Conservation (phyloP, 192 early-diverging fungal species). For the Coemansia sp. region DNA sequence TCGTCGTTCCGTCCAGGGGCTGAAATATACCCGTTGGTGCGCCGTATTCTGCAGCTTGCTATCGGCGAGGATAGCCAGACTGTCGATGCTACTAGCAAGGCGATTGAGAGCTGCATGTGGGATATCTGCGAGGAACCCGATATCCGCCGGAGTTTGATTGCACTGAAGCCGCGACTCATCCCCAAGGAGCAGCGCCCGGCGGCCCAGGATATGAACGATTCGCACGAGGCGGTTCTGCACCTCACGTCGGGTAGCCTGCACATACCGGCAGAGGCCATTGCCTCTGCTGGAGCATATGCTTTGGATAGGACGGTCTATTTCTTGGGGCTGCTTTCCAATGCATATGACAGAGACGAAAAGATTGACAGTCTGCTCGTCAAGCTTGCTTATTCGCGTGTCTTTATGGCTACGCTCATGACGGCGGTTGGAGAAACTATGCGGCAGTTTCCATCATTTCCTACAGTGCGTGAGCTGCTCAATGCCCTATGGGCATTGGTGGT, state of each 20-base stretch:
- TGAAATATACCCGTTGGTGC: constrained; percentile 32
- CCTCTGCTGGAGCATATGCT: constrained; percentile 37
- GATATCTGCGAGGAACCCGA: constrained; percentile 36
- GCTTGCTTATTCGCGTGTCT: constrained; percentile 20
- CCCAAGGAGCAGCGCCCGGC: constrained; percentile 38
- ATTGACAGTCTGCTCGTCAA: constrained; percentile 3
- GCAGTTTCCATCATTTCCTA: constrained; percentile 26
- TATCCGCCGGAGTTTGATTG: constrained; percentile 31
- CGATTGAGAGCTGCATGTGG: constrained; percentile 33
- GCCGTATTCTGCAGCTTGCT: constrained; percentile 12
- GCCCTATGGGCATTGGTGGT: constrained; percentile 21
- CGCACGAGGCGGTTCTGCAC: constrained; percentile 20
- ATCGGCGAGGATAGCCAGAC: background rate
- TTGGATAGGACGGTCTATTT: constrained; percentile 29
- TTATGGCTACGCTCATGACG: constrained; percentile 32
- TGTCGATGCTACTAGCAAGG: background rate
- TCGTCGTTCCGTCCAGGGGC: constrained; percentile 27
- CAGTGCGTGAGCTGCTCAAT: constrained; percentile 27
- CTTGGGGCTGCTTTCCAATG: constrained; percentile 12
- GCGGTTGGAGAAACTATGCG: constrained; percentile 38
- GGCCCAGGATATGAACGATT: constrained; percentile 1
- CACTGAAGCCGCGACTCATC: constrained; percentile 38
- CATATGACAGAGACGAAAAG: background rate
- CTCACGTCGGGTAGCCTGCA: constrained; percentile 29
- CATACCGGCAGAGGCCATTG: constrained; percentile 17